Evolutionary conservation across 371 early-diverging fungal species (phyloP).

Genomic region (Apophysomyces elegans): DNA sequence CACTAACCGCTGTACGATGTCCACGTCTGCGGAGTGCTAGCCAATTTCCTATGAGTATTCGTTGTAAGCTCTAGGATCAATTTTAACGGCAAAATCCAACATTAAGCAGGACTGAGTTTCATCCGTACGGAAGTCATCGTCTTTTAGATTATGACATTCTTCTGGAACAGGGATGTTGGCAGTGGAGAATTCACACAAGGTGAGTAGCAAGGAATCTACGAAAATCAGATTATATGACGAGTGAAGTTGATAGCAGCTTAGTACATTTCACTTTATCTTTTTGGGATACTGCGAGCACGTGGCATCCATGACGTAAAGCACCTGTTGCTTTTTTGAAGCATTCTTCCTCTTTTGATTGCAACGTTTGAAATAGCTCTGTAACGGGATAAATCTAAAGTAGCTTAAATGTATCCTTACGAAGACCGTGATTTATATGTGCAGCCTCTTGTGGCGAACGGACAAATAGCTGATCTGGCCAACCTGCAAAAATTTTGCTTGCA

Average conservation of each 20-base stretch:
- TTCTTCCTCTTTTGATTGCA: conserved; percentile 16
- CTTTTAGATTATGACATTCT: conserved; percentile 9
- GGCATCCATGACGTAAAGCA: conserved; percentile 16
- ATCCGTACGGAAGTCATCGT: not conserved
- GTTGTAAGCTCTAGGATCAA: not conserved
- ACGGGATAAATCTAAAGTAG: not conserved
- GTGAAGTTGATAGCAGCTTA: not conserved
- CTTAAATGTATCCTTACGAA: not conserved
- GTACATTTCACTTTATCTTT: conserved; percentile 18
- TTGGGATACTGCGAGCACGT: conserved; percentile 13
- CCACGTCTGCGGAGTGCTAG: conserved; percentile 21
- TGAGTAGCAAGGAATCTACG: conserved; percentile 14
- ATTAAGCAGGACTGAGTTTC: not conserved
- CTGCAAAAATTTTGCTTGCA: not conserved
- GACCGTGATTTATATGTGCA: not conserved
- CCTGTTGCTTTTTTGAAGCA: conserved; percentile 17
- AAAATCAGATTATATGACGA: not conserved
- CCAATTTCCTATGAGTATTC: conserved; percentile 7
- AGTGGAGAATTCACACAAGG: conserved; percentile 17
- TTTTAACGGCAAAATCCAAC: not conserved
- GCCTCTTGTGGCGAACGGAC: not conserved
- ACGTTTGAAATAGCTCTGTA: conserved; percentile 12
- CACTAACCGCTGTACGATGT: conserved; percentile 20
- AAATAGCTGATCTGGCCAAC: not conserved
- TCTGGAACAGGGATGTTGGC: conserved; percentile 12